phyloP scores from a whole-genome alignment of 768 basidiomycete genomes.

The Dioszegia hungarica region DNA sequence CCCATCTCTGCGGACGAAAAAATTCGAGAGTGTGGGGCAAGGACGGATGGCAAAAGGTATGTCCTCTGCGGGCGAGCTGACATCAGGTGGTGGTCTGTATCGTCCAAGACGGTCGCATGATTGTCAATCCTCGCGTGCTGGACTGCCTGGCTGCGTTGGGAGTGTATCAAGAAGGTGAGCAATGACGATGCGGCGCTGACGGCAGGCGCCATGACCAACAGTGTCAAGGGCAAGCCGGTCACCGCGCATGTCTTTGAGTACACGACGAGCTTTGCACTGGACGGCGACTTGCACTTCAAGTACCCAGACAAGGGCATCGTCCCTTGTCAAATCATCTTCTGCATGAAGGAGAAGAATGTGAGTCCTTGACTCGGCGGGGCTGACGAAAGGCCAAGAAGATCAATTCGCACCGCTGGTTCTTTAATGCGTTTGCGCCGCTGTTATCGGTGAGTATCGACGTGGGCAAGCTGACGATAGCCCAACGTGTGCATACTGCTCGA shows the following conservation, averaged over 20 bases:
- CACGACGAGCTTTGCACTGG: conserved; percentile 49
- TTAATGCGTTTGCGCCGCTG: conserved; percentile 83
- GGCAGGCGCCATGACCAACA: conserved; percentile 56
- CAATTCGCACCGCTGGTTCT: conserved; percentile 95
- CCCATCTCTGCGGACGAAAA: conserved; percentile 78
- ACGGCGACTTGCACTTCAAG: conserved; percentile 46
- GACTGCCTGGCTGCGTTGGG: conserved; percentile 49
- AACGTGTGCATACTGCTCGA: conserved; percentile 89
- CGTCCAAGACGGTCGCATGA: conserved; percentile 76
- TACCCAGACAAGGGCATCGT: conserved; percentile 69
- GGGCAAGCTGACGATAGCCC: conserved; percentile 56
- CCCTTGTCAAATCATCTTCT: conserved; percentile 80
- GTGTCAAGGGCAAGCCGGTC: conserved; percentile 68
- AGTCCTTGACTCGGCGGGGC: neutral
- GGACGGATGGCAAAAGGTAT: conserved; percentile 90
- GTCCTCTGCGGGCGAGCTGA: neutral
- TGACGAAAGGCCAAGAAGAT: conserved; percentile 72
- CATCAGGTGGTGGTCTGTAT: conserved; percentile 76
- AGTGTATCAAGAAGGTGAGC: conserved; percentile 47
- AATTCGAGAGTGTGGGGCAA: conserved; percentile 92
- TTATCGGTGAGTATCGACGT: conserved; percentile 58
- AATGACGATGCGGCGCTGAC: conserved; percentile 1
- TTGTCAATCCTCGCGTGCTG: conserved; percentile 63
- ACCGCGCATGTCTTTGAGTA: conserved; percentile 81
- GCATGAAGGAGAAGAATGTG: conserved; percentile 67